Evolutionary conservation across 306 rosid species (phyloP), one percentile per base, ranked within the genome.

Genomic region (Datisca glomerata): DNA sequence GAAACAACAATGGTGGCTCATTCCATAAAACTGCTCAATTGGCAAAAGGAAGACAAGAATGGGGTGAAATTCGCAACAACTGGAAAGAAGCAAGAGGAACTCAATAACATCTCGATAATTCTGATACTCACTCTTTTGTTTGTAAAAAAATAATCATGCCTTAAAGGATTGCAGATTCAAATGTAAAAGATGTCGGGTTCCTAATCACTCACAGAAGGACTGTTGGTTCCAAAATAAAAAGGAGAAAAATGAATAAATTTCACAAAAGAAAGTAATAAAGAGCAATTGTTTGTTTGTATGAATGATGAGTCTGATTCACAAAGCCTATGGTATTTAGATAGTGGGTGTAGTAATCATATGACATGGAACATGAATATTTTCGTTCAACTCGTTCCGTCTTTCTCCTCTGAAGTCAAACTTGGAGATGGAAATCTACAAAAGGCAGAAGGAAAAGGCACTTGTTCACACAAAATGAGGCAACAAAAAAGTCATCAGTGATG

Each of bases 301-400:
- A 7, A 1, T 8, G 52, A 7, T 12, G 22, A 47, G 34, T 7
- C 2, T 27, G 1, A 16, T 24, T 16, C 13, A 24, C 11, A 13
- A 14, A 45, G 25, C 6, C 0, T 8, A 0, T 24, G 21, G 51
- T 45, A 7, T 24, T 7, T 45, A 4, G 12, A 25, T 1, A 42
- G 47, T 9, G 27, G 47, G 6, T 45, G 37, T 2, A 27, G 14
- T 15, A 45, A 45, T 35, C 21, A 45, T 25, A 24, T 45, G 36
- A 2, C 22, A 6, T 10, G 21, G 8, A 17, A 16, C 2, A 8
- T 3, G 14, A n/a, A 14, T 3, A 14, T 8, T 16, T 25, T 45
- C 5, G 21, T 27, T 7, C 6, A 45, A n/a, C 19, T 45, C 14
- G 23, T 13, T n/a, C 4, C 7, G 4, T 22, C 24, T 14, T n/a